Conservation (phyloP, 2,329 filamentous ascomycete genomes). For the Fusarium verrucosum region DNA sequence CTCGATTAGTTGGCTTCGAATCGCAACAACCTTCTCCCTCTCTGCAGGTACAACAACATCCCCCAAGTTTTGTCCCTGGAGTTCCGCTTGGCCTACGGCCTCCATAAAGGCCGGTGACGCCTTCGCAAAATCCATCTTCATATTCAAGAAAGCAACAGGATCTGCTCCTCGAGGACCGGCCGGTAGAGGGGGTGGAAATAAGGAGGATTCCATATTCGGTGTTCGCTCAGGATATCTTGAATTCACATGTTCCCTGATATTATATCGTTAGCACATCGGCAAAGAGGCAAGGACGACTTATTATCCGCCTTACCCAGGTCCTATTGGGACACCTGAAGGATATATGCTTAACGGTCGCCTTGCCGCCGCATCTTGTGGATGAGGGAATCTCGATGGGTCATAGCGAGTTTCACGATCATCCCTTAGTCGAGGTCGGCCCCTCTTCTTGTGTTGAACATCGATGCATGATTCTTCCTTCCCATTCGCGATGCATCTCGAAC, state of each 20-base stretch:
- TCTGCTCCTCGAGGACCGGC: slow-evolving; percentile 57
- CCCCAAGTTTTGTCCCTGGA: slow-evolving; percentile 60
- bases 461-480: slow-evolving; percentile 83
- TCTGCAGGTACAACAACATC: slow-evolving; percentile 65
- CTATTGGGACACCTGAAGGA: slow-evolving; percentile 55
- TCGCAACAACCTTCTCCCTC: slow-evolving; percentile 59
- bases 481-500: slow-evolving; percentile 78
- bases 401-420: slow-evolving; percentile 73
- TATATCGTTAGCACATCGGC: slow-evolving; percentile 62
- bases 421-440: slow-evolving; percentile 78
- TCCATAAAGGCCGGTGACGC: slow-evolving; percentile 66
- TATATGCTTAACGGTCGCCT: slow-evolving; percentile 64
- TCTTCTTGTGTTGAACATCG: slow-evolving; percentile 87
- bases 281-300: slow-evolving; percentile 56
- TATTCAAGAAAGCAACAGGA: slow-evolving; percentile 66
- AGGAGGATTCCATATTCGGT: slow-evolving; percentile 58
- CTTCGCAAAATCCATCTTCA: slow-evolving; percentile 67
- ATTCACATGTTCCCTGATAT: slow-evolving; percentile 58
- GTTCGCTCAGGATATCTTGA: slow-evolving; percentile 63
- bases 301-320: slow-evolving; percentile 58
- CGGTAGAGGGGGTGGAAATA: slow-evolving; percentile 58
- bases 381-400: slow-evolving; percentile 60
- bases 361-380: slow-evolving; percentile 55
- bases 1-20: slow-evolving; percentile 64
- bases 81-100: slow-evolving; percentile 59